Base-by-base conservation (phyloP, 257 asterid species). In the Sherardia arvensis region DNA sequence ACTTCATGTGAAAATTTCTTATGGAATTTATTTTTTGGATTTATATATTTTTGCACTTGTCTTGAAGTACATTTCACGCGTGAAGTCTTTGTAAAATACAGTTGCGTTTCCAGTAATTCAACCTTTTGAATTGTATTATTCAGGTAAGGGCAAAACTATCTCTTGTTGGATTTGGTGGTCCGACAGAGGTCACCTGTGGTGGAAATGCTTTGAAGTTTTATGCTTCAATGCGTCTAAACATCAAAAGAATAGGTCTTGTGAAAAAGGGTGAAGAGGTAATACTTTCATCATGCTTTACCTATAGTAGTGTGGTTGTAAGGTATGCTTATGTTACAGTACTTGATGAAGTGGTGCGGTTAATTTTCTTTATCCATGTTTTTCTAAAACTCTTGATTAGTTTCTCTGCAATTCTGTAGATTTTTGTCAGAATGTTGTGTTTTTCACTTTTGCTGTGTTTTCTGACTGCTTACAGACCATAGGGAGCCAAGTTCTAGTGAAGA, bases 181-280 rank as follows among this genome's bases (percentile, higher is more conserved):
- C 95, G 30, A 29, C 82, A 70, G 97, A 93, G 81, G 95, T 87
- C 70, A 93, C 99, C n/a, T 93, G 99, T 76, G 99, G 97, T 59
- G 99, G 99, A 36, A 93, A 93, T 79, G 99, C 99, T 63, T 80
- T 93, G 84, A 93, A 93, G 71, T 90, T 87, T 75, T 93, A 93
- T 73, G 94, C 99, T 80, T 93, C 99, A 36, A 80, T 93, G 76
- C 99, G 95, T 43, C 85, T 93, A 49, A 82, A 93, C 77, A 81
- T 93, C 64, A 90, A 75, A 77, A 83, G 97, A 75, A 83, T 77
- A 34, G 99, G 95, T 26, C 76, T 83, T 45, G 97, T 90, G 76
- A 83, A 84, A 84, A 87, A 77, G 76, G 97, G 96, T 65, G 94
- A 90, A 53, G 95, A 87, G 99, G 99, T 93, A 84, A 27, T 60